Conservation (phyloP, 2,329 filamentous ascomycete genomes). For the Cadophora sp. region DNA sequence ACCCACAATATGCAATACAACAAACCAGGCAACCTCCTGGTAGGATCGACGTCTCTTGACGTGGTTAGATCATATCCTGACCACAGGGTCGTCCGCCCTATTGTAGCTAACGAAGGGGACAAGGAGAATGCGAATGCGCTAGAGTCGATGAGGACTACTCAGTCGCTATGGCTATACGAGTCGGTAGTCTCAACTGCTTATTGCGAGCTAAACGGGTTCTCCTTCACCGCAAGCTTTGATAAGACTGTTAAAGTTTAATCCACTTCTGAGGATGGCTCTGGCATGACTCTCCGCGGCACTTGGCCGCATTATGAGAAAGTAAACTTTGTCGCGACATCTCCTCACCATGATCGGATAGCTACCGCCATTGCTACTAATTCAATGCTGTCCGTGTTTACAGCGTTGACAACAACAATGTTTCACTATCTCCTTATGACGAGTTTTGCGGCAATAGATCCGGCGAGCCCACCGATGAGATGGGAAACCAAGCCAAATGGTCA, state of each 20-base stretch:
- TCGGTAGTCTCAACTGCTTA: slow-evolving; percentile 69
- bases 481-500: slow-evolving; percentile 56
- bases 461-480: slow-evolving; percentile 36
- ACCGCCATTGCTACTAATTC: slow-evolving; percentile 62
- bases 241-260: slow-evolving; percentile 66
- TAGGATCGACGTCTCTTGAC: slow-evolving; percentile 56
- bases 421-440: slow-evolving; percentile 38
- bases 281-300: slow-evolving; percentile 55
- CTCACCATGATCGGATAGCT: slow-evolving; percentile 56
- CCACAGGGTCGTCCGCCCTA: slow-evolving; percentile 62
- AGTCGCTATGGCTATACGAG: slow-evolving; percentile 68
- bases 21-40: slow-evolving; percentile 65
- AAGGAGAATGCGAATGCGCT: slow-evolving; percentile 58
- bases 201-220: slow-evolving; percentile 52
- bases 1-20: slow-evolving; percentile 71
- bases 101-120: slow-evolving; percentile 50
- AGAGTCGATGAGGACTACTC: slow-evolving; percentile 62
- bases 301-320: slow-evolving; percentile 66
- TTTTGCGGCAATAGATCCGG: slow-evolving; percentile 41
- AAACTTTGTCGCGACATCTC: slow-evolving; percentile 65
- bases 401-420: slow-evolving; percentile 48
- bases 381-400: slow-evolving; percentile 65
- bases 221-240: slow-evolving; percentile 68
- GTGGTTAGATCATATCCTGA: slow-evolving; percentile 60
- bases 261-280: slow-evolving; percentile 45